A percentile compares a stretch with the other conserved stretches of the same genome.
Conservation (phyloP, 83 land plant genomes). For the Isoetes engelmannii region DNA sequence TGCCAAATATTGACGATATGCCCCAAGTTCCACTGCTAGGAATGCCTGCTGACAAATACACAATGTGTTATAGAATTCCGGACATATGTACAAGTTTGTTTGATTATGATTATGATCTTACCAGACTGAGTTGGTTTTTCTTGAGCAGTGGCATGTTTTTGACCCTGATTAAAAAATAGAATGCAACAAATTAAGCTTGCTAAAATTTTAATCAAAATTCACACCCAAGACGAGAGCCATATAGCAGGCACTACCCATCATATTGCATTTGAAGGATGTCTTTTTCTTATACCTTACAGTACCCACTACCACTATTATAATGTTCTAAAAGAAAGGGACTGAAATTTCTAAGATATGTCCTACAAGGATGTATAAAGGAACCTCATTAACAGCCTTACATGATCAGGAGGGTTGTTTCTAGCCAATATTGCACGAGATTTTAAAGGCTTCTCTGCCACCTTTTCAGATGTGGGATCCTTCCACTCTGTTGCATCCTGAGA, state of each 20-base stretch:
- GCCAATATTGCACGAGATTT: constrained; percentile 13
- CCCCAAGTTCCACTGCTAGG: constrained; percentile 34
- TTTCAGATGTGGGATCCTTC: background rate
- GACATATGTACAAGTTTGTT: background rate
- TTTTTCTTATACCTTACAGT: background rate
- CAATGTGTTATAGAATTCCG: background rate
- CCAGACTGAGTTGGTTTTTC: no score
- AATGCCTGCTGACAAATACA: constrained; percentile 11
- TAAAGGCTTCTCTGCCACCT: background rate
- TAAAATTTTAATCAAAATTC: background rate
- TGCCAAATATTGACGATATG: constrained; percentile 41
- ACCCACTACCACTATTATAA: background rate
- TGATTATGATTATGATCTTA: background rate
- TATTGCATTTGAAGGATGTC: background rate
- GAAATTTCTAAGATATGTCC: background rate
- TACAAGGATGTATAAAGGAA: background rate
- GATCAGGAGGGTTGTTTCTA: constrained; percentile 2
- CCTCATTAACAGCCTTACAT: background rate
- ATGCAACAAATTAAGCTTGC: background rate
- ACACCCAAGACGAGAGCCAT: constrained; percentile 5
- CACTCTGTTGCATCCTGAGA: constrained; percentile 4
- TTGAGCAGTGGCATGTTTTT: no score
- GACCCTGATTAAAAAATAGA: no score
- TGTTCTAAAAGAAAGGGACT: background rate
- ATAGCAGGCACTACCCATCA: background rate